Evolutionary conservation across 331 rosid genomes (phyloP).

Genomic region (Dryas integrifolia): DNA sequence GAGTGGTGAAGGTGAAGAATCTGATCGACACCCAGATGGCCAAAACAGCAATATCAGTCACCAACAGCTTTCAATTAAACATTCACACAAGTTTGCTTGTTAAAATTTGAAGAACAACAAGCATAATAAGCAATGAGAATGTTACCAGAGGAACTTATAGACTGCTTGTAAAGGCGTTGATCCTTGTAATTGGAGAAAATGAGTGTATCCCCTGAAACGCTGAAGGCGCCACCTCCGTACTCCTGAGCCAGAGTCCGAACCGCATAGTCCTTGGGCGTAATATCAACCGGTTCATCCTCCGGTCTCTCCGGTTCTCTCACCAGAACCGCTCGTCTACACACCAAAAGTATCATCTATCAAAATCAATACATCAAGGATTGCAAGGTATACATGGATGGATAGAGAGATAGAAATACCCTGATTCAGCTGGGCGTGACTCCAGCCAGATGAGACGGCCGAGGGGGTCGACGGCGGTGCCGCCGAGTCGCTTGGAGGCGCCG

Average conservation of each 20-base stretch:
- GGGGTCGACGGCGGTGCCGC: constrained; percentile 66
- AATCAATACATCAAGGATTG: not conserved
- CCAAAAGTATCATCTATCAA: not conserved
- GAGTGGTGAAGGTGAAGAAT: constrained; percentile 57
- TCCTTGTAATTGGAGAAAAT: constrained; percentile 78
- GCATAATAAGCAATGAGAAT: not conserved
- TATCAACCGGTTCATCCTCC: constrained; percentile 58
- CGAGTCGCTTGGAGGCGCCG: constrained; percentile 77
- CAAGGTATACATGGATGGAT: not conserved
- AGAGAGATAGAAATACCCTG: constrained; percentile 46
- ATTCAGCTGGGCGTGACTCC: constrained; percentile 79
- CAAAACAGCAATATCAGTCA: constrained; percentile 1
- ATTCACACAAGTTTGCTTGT: not conserved
- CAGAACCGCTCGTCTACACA: constrained; percentile 71
- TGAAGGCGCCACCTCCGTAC: constrained; percentile 88
- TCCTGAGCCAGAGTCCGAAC: constrained; percentile 90
- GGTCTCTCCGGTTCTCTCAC: constrained; percentile 62
- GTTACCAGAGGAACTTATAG: constrained; percentile 47
- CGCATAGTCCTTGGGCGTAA: constrained; percentile 78
- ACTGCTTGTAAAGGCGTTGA: constrained; percentile 80
- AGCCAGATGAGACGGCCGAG: constrained; percentile 81
- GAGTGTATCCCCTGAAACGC: constrained; percentile 58
- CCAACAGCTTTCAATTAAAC: not conserved
- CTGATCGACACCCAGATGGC: constrained; percentile 38
- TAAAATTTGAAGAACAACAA: not conserved